A percentile compares a stretch with the other conserved stretches of the same genome.
These are phyloP conservation scores for Spiraea crenata DNA, from an alignment of 331 rosid species.

Conservation along the genomic window DNA sequence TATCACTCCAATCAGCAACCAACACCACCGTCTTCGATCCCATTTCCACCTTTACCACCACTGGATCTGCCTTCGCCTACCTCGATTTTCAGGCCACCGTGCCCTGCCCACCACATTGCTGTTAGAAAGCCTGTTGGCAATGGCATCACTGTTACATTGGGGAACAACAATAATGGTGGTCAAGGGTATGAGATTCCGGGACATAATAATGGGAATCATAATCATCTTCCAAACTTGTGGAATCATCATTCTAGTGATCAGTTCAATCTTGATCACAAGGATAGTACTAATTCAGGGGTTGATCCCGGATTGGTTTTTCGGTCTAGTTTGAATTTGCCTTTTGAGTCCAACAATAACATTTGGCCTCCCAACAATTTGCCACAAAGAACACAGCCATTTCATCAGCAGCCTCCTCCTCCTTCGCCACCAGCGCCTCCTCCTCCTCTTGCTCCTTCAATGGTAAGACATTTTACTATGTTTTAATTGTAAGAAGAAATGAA, in stretches of 20 bases:
- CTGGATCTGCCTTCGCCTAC: conserved; percentile 34
- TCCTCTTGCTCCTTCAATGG: conserved; percentile 49
- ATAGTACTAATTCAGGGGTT: conserved; percentile 25
- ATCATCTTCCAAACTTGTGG: conserved; percentile 41
- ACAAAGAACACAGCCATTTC: conserved; percentile 47
- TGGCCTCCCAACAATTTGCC: conserved; percentile 37
- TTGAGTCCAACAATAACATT: conserved; percentile 40
- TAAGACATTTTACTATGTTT: conserved; percentile 15
- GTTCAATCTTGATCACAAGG: conserved; percentile 41
- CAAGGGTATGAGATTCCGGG: conserved; percentile 38
- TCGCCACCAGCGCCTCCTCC: conserved; percentile 30
- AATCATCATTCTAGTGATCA: conserved; percentile 26
- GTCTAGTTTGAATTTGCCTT: conserved; percentile 37
- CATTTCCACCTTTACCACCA: conserved; percentile 35
- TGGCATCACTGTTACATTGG: conserved; percentile 36
- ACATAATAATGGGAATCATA: conserved; percentile 27
- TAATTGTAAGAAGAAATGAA: not conserved
- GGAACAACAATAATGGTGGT: conserved; percentile 19
- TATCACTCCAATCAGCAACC: conserved; percentile 33
- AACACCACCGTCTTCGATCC: conserved; percentile 37
- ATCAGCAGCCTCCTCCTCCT: conserved; percentile 22
- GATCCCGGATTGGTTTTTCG: conserved; percentile 46
- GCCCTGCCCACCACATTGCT: conserved; percentile 31
- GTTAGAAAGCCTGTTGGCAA: conserved; percentile 22
- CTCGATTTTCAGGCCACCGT: conserved; percentile 32